phyloP scores from a whole-genome alignment of 441 rosid species.

The Theobroma grandiflorum region DNA sequence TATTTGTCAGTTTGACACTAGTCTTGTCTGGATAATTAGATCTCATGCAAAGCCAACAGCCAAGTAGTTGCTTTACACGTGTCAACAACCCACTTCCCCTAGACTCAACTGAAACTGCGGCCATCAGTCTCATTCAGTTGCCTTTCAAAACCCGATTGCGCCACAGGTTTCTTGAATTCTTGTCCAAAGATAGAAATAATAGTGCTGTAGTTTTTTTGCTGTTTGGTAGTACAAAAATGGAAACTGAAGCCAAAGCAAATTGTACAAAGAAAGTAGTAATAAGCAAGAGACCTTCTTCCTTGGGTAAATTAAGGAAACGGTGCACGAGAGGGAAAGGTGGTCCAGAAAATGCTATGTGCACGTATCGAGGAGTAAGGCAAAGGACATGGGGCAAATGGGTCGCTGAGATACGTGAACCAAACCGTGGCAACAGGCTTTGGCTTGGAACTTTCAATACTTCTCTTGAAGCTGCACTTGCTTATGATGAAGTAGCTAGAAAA shows the following conservation, averaged over 20 bases:
- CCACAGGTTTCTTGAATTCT: neutral
- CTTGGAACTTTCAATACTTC: slow-evolving; percentile 88
- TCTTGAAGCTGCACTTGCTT: slow-evolving; percentile 81
- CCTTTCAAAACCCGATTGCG: neutral
- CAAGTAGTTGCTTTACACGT: slow-evolving; percentile 4
- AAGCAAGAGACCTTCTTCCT: neutral
- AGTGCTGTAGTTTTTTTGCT: neutral
- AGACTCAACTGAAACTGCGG: neutral
- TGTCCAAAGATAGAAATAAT: too few relatives aligned
- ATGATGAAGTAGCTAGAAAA: slow-evolving; percentile 82
- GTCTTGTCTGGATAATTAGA: neutral
- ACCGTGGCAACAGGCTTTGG: slow-evolving; percentile 93
- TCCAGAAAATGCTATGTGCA: slow-evolving; percentile 83
- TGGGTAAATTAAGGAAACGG: slow-evolving; percentile 66
- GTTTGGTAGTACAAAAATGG: neutral
- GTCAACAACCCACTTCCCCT: slow-evolving; percentile 13
- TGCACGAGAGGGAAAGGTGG: slow-evolving; percentile 97
- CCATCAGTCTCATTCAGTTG: neutral
- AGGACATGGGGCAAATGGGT: slow-evolving; percentile 99
- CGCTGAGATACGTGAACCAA: slow-evolving; percentile 92
- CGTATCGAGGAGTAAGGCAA: slow-evolving; percentile 92
- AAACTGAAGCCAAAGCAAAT: neutral
- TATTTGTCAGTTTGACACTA: slow-evolving; percentile 3
- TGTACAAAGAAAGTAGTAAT: neutral
- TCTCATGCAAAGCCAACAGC: slow-evolving; percentile 13